Evolutionary conservation across 257 asterid genomes (phyloP).

Genomic region (Cordia subcordata): DNA sequence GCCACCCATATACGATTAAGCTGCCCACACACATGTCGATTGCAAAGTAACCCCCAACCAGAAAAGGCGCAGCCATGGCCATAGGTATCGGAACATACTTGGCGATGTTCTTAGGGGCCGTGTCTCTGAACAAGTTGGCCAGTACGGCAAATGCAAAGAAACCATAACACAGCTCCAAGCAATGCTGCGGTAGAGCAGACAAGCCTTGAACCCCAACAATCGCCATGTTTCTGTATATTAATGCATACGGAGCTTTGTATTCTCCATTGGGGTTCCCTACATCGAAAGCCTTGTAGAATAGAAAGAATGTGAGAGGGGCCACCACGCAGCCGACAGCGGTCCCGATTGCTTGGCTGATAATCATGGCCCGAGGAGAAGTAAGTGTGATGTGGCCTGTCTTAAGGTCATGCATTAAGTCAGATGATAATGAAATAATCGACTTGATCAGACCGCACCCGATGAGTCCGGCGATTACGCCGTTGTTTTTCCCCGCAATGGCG

Average conservation of each 20-base stretch:
- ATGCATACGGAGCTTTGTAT: constrained; percentile 39
- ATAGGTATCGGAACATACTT: constrained; percentile 28
- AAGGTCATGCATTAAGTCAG: constrained; percentile 36
- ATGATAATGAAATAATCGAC: constrained; percentile 29
- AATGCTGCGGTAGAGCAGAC: constrained; percentile 29
- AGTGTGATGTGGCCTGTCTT: constrained; percentile 40
- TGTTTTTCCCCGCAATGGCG: constrained; percentile 24
- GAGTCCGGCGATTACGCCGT: constrained; percentile 40
- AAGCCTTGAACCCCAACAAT: constrained; percentile 38
- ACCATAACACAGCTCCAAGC: constrained; percentile 29
- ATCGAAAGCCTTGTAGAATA: constrained; percentile 30
- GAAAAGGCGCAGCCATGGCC: constrained; percentile 37
- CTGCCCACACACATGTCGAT: constrained; percentile 37
- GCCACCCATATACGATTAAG: constrained; percentile 21
- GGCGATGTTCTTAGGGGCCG: constrained; percentile 14
- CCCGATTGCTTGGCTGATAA: constrained; percentile 34
- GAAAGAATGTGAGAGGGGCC: constrained; percentile 33
- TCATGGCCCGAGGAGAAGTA: constrained; percentile 35
- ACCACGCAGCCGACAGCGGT: constrained; percentile 33
- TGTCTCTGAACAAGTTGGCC: constrained; percentile 21
- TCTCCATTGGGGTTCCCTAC: constrained; percentile 28
- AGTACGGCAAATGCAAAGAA: constrained; percentile 23
- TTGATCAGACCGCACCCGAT: constrained; percentile 37
- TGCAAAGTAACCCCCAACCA: constrained; percentile 30
- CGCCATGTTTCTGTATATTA: constrained; percentile 35